Base-by-base conservation (phyloP, 805 yeast species). In the Yueomyces sp. region DNA sequence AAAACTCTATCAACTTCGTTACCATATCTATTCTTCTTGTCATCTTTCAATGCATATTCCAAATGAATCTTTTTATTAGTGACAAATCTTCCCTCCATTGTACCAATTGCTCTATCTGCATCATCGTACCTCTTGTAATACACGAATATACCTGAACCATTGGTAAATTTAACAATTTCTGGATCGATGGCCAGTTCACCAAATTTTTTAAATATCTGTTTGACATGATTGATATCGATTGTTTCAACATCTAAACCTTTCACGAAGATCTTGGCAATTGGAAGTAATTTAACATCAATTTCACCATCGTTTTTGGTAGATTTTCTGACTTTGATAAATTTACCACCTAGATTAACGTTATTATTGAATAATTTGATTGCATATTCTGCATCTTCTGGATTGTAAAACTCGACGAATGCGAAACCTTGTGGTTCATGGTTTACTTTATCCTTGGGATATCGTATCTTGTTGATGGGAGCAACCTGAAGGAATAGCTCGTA, bases 401-500 rank as follows among this genome's bases (percentile, higher is more conserved):
- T 65, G 42, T 66, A 62, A 53, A 83, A 80, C 56, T 85, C 92
- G 1, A 83, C 81, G 63, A 92, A 90, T 7, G 94, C 96, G 64
- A 69, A 90, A 4, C 96, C 96, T 54, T 82, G 94, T 53, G 83
- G 87, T 1, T 73, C 66, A 47, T 74, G 75, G 30, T 76, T 62
- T 3, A 87, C 68, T 48, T 85, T 72, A 55, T 87, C 96, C 54
- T 77, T 79, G 4, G 96, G 96, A 49, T 92, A 67, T 47, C 80
- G 72, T 4, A 92, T 71, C 31, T 74, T 68, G 37, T 66, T 67
- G 2, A 90, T 73, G 0, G 95, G 95, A 0, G 90, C 87, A 38
- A 85, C 79, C 59, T 92, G 97, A 5, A 84, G 60, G 59, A 87
- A 79, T 26, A 92, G 70, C 59, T 92, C 98, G 55, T 80, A 85